Evolutionary conservation across 768 basidiomycete genomes (phyloP), one percentile per base, ranked within the genome.

Genomic region (Pisolithus orientalis): DNA sequence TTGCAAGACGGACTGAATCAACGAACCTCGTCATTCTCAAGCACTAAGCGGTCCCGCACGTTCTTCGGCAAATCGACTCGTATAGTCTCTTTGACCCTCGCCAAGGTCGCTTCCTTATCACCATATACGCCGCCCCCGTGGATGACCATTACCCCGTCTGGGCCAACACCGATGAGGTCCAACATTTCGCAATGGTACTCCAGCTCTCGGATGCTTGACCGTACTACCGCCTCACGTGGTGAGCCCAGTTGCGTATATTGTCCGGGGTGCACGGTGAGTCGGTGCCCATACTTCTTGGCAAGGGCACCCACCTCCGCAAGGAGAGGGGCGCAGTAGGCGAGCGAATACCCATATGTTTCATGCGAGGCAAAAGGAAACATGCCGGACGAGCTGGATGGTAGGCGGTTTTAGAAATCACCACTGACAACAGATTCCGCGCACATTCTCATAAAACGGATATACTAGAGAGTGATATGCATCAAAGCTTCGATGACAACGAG

Each of bases 321-420:
- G 24, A 80, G 69, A 3, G 70, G 52, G 5, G 79, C 73, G 6
- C 89, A 92, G 53, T 89, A 94, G 7, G 80, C 78, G 25, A 97
- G 76, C 14, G 82, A 78, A 66, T 97, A 96, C 0, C 92, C 92
- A 60, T 92, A 80, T 17, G 74, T 75, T 16, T 70, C 74, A 58
- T 97, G 94, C 1, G 87, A 88, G 0, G 93, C 92, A 60, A 87
- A 96, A 1, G 94, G 93, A 68, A 96, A 95, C 80, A 96, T 85
- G 57, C 93, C 90, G 7, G 90, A 92, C 0, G 91, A 94, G 5
- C 67, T 67, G 42, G 25, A n/a, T 24, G 34, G 27, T 42, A 31
- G 55, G 46, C 57, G 44, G 25, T 10, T 21, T 37, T 10, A 2
- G 17, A 42, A 14, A 27, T 5, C 1, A 1, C 8, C 32, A 45